Percentiles rank a stretch among this genome's conserved stretches.
Conservation (phyloP, 768 basidiomycete species). For the Xerocomus spinulosus region DNA sequence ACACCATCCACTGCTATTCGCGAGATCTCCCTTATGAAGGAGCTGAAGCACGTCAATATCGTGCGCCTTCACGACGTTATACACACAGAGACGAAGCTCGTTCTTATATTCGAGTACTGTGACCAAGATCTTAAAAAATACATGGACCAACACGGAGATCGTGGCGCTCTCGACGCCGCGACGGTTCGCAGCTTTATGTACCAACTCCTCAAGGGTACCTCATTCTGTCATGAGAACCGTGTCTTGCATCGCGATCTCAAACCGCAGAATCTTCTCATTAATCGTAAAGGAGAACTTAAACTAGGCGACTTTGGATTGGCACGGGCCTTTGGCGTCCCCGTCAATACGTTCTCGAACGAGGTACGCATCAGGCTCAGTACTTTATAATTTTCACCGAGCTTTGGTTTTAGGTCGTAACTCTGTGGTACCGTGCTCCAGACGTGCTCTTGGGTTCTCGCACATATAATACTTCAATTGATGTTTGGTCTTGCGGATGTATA, state of each 20-base stretch:
- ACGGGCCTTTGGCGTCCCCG: constrained; percentile 95
- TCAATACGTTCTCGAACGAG: constrained; percentile 99
- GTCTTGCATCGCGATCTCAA: constrained; percentile 97
- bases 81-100: constrained; percentile 96
- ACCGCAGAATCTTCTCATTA: constrained; percentile 97
- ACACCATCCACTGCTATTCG: constrained; percentile 98
- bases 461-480: constrained; percentile 96
- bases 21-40: constrained; percentile 99
- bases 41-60: constrained; percentile 98
- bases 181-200: constrained; percentile 96
- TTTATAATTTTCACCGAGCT: too few relatives aligned
- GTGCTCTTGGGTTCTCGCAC: constrained; percentile 95
- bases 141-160: constrained; percentile 97
- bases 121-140: constrained; percentile 99
- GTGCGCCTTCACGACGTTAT: constrained; percentile 98
- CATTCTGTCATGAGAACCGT: constrained; percentile 97
- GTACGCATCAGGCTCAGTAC: too few relatives aligned
- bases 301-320: constrained; percentile 97
- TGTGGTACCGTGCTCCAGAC: constrained; percentile 99
- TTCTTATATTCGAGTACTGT: constrained; percentile 97
- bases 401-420: constrained; percentile 85
- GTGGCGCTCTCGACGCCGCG: constrained; percentile 85
- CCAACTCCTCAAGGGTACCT: constrained; percentile 94
- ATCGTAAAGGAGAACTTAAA: constrained; percentile 94
- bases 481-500: constrained; percentile 99